These are phyloP conservation scores for Mortierella sp. DNA, from an alignment of 371 early-diverging fungal genomes.

Conservation along the genomic window DNA sequence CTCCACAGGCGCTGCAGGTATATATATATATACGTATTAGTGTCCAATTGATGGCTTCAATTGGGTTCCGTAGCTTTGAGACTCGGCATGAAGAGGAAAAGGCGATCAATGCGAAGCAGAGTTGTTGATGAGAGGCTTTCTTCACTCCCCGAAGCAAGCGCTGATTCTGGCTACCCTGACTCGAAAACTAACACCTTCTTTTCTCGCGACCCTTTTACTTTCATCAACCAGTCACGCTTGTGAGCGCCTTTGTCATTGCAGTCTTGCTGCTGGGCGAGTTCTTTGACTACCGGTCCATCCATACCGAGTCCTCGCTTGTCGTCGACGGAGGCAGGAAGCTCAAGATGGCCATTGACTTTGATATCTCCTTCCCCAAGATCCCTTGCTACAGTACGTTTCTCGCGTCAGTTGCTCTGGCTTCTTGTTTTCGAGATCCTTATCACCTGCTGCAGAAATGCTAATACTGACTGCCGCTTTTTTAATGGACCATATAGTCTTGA, in stretches of 20 bases:
- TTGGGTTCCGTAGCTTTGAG: neutral
- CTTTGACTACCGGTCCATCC: conserved; percentile 79
- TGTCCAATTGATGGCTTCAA: neutral
- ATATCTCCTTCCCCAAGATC: conserved; percentile 92
- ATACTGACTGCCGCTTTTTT: neutral
- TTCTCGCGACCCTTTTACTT: neutral
- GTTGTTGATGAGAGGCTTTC: neutral
- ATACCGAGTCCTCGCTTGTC: conserved; percentile 79
- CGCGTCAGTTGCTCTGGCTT: neutral
- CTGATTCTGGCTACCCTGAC: neutral
- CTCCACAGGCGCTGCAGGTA: conserved; percentile 86
- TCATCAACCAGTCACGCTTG: conserved; percentile 79
- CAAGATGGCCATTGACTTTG: conserved; percentile 89
- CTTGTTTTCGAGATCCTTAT: neutral
- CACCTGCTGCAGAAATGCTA: neutral
- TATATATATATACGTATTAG: neutral
- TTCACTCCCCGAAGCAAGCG: neutral
- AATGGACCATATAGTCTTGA: conserved; percentile 69
- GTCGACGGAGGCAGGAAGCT: conserved; percentile 92
- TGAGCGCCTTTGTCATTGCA: conserved; percentile 79
- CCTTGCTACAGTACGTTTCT: conserved; percentile 85
- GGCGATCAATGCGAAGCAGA: neutral
- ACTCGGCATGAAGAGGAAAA: neutral
- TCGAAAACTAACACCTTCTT: neutral
- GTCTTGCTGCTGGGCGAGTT: conserved; percentile 87